Conservation (phyloP, 1,139 yeast genomes). For the Insectozyma bohioensis region DNA sequence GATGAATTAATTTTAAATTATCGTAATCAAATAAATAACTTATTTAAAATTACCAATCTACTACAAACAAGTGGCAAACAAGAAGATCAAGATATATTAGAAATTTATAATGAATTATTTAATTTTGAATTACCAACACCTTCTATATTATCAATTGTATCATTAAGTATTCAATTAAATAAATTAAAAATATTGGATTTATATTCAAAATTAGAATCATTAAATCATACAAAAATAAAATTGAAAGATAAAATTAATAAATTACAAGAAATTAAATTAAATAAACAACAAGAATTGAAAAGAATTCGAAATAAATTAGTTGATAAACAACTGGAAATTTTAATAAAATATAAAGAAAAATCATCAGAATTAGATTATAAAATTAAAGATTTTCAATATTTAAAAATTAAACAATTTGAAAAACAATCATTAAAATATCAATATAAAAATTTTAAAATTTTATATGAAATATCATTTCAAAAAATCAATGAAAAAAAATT, state of each 20-base stretch:
- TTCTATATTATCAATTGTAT: slow-evolving; percentile 30
- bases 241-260: slow-evolving; percentile 18
- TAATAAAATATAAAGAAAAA: slow-evolving; percentile 10
- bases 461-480: slow-evolving; percentile 27
- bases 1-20: slow-evolving; percentile 9
- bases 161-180: slow-evolving; percentile 43
- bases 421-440: slow-evolving; percentile 30
- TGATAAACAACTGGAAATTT: slow-evolving; percentile 13
- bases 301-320: too few relatives aligned
- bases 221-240: slow-evolving; percentile 20
- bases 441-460: slow-evolving; percentile 22
- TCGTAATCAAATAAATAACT: slow-evolving; percentile 24
- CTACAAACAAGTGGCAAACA: slow-evolving; percentile 14
- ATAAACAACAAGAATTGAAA: too few relatives aligned
- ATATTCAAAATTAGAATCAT: slow-evolving; percentile 23
- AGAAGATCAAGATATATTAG: slow-evolving; percentile 8
- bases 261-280: slow-evolving; percentile 15
- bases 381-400: slow-evolving; percentile 18
- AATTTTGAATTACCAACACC: slow-evolving; percentile 22
- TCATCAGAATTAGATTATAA: slow-evolving; percentile 12
- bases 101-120: slow-evolving; percentile 7
- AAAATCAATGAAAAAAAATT: slow-evolving; percentile 12
- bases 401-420: slow-evolving; percentile 28
- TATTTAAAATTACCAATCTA: slow-evolving; percentile 20
- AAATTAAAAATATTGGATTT: slow-evolving; percentile 35